Evolutionary conservation across 2,329 filamentous ascomycete species (phyloP).

Genomic region (Drechslerella dactyloides): DNA sequence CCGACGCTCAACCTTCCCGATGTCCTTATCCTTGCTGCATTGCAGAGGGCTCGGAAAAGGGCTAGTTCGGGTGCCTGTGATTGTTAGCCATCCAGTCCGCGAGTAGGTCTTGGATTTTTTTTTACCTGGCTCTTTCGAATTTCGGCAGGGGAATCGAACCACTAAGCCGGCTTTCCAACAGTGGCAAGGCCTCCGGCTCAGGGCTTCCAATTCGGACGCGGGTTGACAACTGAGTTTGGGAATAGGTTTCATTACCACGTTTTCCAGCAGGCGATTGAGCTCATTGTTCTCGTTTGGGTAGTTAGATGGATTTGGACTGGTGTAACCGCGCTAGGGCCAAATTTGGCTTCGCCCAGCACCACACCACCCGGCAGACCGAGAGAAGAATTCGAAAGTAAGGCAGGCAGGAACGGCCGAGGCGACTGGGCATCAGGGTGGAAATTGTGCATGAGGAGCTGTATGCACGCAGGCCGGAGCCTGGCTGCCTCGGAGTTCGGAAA

Average conservation of each 20-base stretch:
- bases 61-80: too few relatives aligned
- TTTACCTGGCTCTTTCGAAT: conserved; percentile 6
- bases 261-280: conserved; percentile 27
- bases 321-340: background rate
- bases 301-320: conserved; percentile 7
- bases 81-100: too few relatives aligned
- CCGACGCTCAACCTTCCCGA: too few relatives aligned
- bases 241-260: conserved; percentile 39
- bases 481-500: background rate
- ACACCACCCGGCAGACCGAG: too few relatives aligned
- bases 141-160: conserved; percentile 7
- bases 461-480: background rate
- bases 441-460: background rate
- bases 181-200: conserved; percentile 17
- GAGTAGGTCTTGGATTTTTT: too few relatives aligned
- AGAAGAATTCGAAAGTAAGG: background rate
- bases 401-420: background rate
- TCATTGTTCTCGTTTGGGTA: conserved; percentile 44
- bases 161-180: conserved; percentile 9
- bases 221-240: conserved; percentile 10
- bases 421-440: background rate
- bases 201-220: conserved; percentile 30
- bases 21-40: too few relatives aligned
- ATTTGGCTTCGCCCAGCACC: background rate
- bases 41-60: too few relatives aligned